Conservation (phyloP, 164 flowering plant genomes). For the Aristolochia fimbriata region DNA sequence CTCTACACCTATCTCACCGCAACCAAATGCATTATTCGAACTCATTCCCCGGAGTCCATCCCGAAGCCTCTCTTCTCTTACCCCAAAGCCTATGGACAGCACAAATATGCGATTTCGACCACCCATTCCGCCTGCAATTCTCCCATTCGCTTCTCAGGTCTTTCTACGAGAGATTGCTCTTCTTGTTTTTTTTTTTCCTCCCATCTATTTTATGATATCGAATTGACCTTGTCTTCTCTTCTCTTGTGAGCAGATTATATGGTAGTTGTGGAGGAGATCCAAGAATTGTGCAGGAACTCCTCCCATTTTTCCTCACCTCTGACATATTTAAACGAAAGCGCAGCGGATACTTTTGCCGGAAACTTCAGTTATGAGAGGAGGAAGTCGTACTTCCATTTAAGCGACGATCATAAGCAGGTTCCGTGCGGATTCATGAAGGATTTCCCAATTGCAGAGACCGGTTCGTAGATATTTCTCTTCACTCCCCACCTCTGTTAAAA, state of each 20-base stretch:
- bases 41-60: conserved; percentile 64
- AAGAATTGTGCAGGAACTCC: conserved; percentile 30
- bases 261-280: conserved; percentile 43
- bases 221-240: conserved; percentile 11
- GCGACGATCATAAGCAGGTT: conserved; percentile 23
- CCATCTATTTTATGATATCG: conserved; percentile 2
- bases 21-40: conserved; percentile 58
- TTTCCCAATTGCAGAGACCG: conserved; percentile 48
- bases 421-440: conserved; percentile 82
- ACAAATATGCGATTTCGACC: conserved; percentile 73
- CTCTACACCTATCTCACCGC: conserved; percentile 47
- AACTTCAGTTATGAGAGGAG: conserved; percentile 49
- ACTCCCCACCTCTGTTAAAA: not conserved
- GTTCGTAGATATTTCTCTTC: conserved; percentile 21
- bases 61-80: conserved; percentile 65
- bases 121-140: conserved; percentile 59
- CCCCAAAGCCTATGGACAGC: conserved; percentile 74
- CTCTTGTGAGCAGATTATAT: conserved; percentile 41
- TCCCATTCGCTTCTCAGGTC: conserved; percentile 77
- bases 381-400: conserved; percentile 43
- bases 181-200: not conserved
- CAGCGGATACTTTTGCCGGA: conserved; percentile 49
- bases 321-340: conserved; percentile 30
- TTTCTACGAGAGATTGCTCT: not conserved
- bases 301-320: conserved; percentile 15